Base-by-base conservation (phyloP, 1,284 basidiomycete genomes). In the Ustilago lituana region DNA sequence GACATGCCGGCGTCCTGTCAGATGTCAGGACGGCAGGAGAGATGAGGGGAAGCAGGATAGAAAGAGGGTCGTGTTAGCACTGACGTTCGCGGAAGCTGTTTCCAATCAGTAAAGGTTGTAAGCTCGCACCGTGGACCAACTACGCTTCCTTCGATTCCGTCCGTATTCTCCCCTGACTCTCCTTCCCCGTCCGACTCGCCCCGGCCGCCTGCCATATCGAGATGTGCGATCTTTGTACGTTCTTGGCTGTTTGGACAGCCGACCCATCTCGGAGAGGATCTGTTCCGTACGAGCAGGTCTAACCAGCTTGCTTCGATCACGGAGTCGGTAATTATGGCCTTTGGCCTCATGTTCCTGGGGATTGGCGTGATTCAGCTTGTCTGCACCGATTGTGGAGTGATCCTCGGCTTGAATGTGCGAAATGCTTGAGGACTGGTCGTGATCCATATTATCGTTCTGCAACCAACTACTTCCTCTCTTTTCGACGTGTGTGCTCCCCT, bases 1-100 rank as follows among this genome's bases (percentile, higher is more conserved):
- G 68, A 66, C 56, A 70, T 53, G 32, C 43, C 52, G 6, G 61
- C 33, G 24, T 62, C 54, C 62, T 65, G 46, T 44, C 20, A 23
- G 17, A n/a, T n/a, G n/a, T n/a, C n/a, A n/a, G n/a, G n/a, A n/a
- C n/a, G n/a, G n/a, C n/a, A n/a, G n/a, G n/a, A n/a, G n/a, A n/a
- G n/a, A n/a, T 24, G 24, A n/a, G 11, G 19, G 7, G 19, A 20
- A 17, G 29, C 22, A 11, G 22, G 11, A 38, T 32, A 6, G 9
- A 10, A 36, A 6, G 19, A 33, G 6, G 31, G 7, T 4, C 17
- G 20, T 3, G 48, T 66, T 44, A 66, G 57, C 32, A 19, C 24
- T 7, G 15, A n/a, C 32, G 15, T 2, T 19, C 29, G 12, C 2
- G n/a, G 7, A 5, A 11, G 15, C 19, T 17, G 20, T 12, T 10